phyloP scores from a whole-genome alignment of 1,284 basidiomycete genomes.

The Leccinum fallax region DNA sequence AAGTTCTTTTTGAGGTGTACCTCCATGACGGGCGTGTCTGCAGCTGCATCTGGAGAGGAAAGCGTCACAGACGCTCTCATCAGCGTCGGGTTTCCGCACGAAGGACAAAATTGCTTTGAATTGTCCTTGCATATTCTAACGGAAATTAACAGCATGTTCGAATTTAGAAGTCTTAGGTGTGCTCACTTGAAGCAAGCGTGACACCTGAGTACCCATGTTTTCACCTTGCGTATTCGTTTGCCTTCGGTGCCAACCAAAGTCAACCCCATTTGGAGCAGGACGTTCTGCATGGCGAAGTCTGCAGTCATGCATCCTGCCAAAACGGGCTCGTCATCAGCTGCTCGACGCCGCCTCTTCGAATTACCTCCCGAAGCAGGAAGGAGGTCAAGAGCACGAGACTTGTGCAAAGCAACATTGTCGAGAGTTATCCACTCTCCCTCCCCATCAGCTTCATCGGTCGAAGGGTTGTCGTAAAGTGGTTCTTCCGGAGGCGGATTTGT shows the following conservation, averaged over 20 bases:
- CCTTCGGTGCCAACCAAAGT: conserved; percentile 92
- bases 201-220: conserved; percentile 95
- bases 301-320: conserved; percentile 92
- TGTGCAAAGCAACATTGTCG: conserved; percentile 83
- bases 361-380: conserved; percentile 53
- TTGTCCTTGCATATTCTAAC: conserved; percentile 92
- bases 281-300: conserved; percentile 99
- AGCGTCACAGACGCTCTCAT: conserved; percentile 91
- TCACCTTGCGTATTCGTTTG: conserved; percentile 86
- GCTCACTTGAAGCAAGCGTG: conserved; percentile 99
- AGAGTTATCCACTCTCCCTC: conserved; percentile 99
- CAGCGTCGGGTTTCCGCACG: conserved; percentile 93
- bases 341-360: conserved; percentile 43
- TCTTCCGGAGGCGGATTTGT: conserved; percentile 18
- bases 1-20: conserved; percentile 95
- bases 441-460: conserved; percentile 72
- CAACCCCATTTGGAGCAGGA: conserved; percentile 93
- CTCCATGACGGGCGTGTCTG: conserved; percentile 66
- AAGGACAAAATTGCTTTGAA: conserved; percentile 96
- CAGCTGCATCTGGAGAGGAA: conserved; percentile 60
- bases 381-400: conserved; percentile 85
- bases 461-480: conserved; percentile 69
- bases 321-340: conserved; percentile 47
- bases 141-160: conserved; percentile 4
- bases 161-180: neutral